Evolutionary conservation across 345 rosid genomes (phyloP), one percentile per base, ranked within the genome.

Genomic region (Pistacia atlantica): DNA sequence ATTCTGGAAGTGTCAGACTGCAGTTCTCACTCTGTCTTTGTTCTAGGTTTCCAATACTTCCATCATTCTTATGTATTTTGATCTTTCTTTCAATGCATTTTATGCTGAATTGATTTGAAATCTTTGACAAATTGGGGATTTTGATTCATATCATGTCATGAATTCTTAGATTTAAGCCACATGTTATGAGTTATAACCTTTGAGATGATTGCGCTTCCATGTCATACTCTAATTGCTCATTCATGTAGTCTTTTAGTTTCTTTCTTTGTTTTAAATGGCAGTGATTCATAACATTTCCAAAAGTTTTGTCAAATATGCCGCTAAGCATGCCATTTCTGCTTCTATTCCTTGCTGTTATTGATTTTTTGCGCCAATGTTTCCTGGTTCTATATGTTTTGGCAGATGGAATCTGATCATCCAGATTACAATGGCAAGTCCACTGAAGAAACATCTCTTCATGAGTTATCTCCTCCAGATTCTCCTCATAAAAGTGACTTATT

Each of bases 361-460:
- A 28, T 73, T 73, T 46, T 45, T n/a, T 51, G 22, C 48, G 16
- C 11, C 54, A 5, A 17, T 67, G 33, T 63, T 65, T 51, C 56
- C 67, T 64, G 65, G 4, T 45, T 45, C 35, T 25, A 5, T 59
- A 58, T 20, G 45, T 64, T 66, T 70, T 75, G 67, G 62, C 88
- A 78, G 86, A 78, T 86, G 86, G 90, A 78, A 52, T 75, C 82
- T n/a, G 80, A 42, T 86, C 74, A 64, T 63, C 71, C 57, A 75
- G 85, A 79, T 56, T 78, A 45, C 69, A 83, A 86, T 66, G 45
- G 63, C 62, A 79, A 81, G 82, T 71, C 72, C 54, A 46, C 75
- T 18, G 83, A 80, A 79, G 86, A 84, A 76, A 61, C 76, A 75
- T 69, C 86, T 73, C 37, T 68, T 3, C 75, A 78, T 72, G 69